Evolutionary conservation across 2,329 filamentous ascomycete species (phyloP).

Genomic region (Endoconidiophora laricicola): DNA sequence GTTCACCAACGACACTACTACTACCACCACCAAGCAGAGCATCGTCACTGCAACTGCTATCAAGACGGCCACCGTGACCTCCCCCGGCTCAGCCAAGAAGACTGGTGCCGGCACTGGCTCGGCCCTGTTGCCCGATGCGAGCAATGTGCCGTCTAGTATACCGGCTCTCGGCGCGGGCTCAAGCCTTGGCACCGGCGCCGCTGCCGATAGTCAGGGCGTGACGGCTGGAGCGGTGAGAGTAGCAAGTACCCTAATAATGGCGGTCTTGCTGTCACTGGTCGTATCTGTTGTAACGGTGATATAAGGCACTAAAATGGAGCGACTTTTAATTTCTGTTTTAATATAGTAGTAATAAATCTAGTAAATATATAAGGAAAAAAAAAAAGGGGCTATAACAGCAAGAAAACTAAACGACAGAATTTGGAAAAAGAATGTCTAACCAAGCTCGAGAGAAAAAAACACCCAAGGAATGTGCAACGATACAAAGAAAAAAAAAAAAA

Average conservation of each 20-base stretch:
- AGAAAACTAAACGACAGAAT: too few species aligned
- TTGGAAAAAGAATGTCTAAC: too few species aligned
- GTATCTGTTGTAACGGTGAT: neutral
- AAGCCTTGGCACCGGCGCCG: neutral
- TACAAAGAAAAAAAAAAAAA: neutral
- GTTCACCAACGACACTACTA: conserved; percentile 2
- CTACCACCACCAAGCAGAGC: neutral
- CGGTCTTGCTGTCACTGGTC: neutral
- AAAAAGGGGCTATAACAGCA: too few species aligned
- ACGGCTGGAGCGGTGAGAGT: neutral
- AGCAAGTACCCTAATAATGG: neutral
- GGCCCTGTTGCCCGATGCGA: conserved; percentile 3
- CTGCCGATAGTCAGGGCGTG: neutral
- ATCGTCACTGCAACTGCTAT: conserved; percentile 7
- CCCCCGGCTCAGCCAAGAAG: neutral
- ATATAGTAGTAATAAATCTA: too few species aligned
- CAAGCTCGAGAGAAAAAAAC: too few species aligned
- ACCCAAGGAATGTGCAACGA: too few species aligned
- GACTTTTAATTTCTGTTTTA: too few species aligned
- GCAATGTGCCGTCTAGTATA: conserved; percentile 9
- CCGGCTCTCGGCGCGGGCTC: conserved; percentile 7
- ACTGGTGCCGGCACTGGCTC: neutral
- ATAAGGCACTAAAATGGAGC: too few species aligned
- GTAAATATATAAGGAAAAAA: too few species aligned
- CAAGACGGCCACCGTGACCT: conserved; percentile 7